Evolutionary conservation across 2,329 filamentous ascomycete species (phyloP).

Genomic region (Xylaria polymorpha): DNA sequence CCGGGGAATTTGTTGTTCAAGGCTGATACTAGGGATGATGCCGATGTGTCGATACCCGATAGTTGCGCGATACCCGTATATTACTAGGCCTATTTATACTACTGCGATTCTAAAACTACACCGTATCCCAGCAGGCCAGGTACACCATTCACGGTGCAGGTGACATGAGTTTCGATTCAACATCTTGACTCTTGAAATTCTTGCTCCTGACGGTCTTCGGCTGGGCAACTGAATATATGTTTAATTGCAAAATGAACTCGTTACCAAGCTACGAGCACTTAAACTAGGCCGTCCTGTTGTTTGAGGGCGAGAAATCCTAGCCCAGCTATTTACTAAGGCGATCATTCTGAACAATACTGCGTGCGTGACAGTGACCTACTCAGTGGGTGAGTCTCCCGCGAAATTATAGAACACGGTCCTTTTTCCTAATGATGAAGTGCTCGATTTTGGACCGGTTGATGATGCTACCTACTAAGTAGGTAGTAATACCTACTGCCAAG

Average conservation of each 20-base stretch:
- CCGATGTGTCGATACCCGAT: constrained; percentile 7
- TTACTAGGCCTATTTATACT: background rate
- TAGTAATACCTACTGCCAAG: too few species aligned
- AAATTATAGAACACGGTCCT: too few species aligned
- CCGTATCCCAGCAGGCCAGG: background rate
- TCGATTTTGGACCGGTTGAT: too few species aligned
- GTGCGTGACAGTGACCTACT: too few species aligned
- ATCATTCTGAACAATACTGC: too few species aligned
- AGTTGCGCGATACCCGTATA: constrained; percentile 15
- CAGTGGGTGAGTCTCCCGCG: too few species aligned
- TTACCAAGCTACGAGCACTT: background rate
- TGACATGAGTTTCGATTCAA: background rate
- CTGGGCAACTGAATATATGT: background rate
- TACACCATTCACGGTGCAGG: background rate
- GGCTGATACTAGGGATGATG: background rate
- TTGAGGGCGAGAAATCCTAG: background rate
- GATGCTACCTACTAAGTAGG: too few species aligned
- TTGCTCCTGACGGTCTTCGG: background rate
- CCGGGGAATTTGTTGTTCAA: background rate
- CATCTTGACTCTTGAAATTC: background rate
- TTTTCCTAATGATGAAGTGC: too few species aligned
- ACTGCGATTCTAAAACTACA: background rate
- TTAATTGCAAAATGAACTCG: background rate
- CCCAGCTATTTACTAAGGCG: too few species aligned
- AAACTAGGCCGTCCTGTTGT: background rate